Percentiles rank a stretch among this genome's conserved stretches.
Conservation (phyloP, 768 basidiomycete species). For the Tricholoma bakamatsutake region DNA sequence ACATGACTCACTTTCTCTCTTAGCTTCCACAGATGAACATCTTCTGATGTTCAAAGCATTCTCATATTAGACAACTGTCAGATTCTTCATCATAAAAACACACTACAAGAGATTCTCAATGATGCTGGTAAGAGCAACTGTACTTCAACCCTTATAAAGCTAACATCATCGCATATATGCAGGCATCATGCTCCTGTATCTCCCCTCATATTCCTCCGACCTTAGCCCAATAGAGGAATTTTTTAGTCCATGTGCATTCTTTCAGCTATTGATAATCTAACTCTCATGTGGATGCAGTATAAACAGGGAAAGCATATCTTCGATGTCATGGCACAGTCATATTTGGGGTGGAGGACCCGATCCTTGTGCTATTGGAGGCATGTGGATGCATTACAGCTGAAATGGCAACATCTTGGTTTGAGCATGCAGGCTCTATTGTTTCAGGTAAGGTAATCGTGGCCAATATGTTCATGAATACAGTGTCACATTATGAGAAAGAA, state of each 20-base stretch:
- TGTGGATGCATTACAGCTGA: neutral
- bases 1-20: neutral
- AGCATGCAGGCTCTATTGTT: neutral
- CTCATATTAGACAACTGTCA: neutral
- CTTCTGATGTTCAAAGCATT: neutral
- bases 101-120: neutral
- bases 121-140: neutral
- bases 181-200: neutral
- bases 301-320: neutral
- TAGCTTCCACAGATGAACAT: neutral
- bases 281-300: too few relatives aligned
- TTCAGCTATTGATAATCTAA: neutral
- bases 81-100: neutral
- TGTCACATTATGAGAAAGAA: neutral
- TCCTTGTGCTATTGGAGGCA: neutral
- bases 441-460: neutral
- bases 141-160: neutral
- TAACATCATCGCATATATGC: neutral
- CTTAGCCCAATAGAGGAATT: neutral
- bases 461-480: neutral
- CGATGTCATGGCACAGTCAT: neutral
- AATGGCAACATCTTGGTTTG: neutral
- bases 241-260: neutral
- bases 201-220: neutral
- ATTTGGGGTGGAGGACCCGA: neutral